These are phyloP conservation scores for Penstemon eatonii DNA, from an alignment of 257 asterid genomes.

Conservation along the genomic window DNA sequence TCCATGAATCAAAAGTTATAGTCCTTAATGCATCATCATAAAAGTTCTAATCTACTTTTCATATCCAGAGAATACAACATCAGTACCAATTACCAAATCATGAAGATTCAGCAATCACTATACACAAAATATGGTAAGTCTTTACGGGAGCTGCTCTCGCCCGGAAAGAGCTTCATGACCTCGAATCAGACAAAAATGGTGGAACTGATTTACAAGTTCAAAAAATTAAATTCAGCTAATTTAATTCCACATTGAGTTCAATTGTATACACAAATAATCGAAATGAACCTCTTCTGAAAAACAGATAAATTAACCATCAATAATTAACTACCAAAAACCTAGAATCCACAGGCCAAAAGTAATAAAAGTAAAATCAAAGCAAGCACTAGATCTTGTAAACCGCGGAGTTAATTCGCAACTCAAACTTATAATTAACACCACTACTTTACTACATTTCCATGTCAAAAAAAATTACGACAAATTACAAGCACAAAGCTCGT, in stretches of 20 bases:
- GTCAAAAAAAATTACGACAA: constrained; percentile 15
- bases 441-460: constrained; percentile 23
- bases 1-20: constrained; percentile 3
- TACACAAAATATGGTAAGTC: neutral
- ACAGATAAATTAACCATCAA: constrained; percentile 15
- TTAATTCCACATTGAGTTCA: constrained; percentile 16
- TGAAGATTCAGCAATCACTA: constrained; percentile 11
- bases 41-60: neutral
- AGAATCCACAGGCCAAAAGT: constrained; percentile 16
- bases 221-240: neutral
- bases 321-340: constrained; percentile 20
- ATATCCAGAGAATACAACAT: neutral
- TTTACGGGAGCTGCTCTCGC: neutral
- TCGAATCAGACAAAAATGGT: constrained; percentile 8
- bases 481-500: constrained; percentile 20
- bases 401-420: constrained; percentile 12
- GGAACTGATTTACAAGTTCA: neutral
- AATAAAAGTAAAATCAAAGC: constrained; percentile 20
- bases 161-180: neutral
- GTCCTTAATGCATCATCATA: constrained; percentile 7
- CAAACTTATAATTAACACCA: neutral
- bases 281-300: constrained; percentile 16
- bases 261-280: neutral
- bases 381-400: constrained; percentile 39
- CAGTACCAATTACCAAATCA: neutral